Evolutionary conservation across 140 eudicot genomes (phyloP).

Genomic region (Erigeron philadelphicus): DNA sequence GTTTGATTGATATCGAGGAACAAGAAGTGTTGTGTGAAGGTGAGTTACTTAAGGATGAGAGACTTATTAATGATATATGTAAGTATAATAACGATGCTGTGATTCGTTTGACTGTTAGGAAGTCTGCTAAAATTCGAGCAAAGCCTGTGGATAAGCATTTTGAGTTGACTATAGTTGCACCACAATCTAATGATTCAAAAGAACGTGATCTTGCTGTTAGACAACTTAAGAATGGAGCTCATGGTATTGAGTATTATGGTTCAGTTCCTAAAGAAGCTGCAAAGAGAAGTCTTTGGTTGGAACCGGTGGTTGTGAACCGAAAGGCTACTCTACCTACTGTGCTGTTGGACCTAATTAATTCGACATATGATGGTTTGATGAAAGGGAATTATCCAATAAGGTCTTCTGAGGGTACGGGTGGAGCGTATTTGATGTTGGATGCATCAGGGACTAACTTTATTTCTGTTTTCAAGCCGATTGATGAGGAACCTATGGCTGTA

Average conservation of each 20-base stretch:
- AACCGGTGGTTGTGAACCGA: constrained; percentile 55
- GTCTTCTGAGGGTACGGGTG: constrained; percentile 83
- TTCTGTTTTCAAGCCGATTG: constrained; percentile 80
- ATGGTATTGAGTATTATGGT: constrained; percentile 35
- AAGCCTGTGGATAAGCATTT: constrained; percentile 50
- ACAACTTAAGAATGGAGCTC: constrained; percentile 25
- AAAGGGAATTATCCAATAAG: constrained; percentile 47
- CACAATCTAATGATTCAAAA: constrained; percentile 33
- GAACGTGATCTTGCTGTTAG: constrained; percentile 35
- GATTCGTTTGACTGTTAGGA: constrained; percentile 63
- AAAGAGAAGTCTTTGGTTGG: constrained; percentile 42
- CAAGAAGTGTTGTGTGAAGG: constrained; percentile 72
- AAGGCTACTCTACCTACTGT: constrained; percentile 43
- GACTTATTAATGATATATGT: constrained; percentile 57
- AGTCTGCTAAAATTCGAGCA: constrained; percentile 59
- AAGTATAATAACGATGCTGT: constrained; percentile 56
- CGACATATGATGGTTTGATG: constrained; percentile 52
- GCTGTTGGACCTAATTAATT: constrained; percentile 38
- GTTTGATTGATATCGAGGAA: constrained; percentile 51
- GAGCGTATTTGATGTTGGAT: constrained; percentile 73
- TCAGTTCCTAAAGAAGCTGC: constrained; percentile 39
- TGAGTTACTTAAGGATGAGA: constrained; percentile 54
- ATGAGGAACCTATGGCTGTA: constrained; percentile 85
- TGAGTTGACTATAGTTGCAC: constrained; percentile 57
- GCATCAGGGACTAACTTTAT: constrained; percentile 49